Conservation (phyloP, 2,329 filamentous ascomycete species). For the Diaporthe citri region DNA sequence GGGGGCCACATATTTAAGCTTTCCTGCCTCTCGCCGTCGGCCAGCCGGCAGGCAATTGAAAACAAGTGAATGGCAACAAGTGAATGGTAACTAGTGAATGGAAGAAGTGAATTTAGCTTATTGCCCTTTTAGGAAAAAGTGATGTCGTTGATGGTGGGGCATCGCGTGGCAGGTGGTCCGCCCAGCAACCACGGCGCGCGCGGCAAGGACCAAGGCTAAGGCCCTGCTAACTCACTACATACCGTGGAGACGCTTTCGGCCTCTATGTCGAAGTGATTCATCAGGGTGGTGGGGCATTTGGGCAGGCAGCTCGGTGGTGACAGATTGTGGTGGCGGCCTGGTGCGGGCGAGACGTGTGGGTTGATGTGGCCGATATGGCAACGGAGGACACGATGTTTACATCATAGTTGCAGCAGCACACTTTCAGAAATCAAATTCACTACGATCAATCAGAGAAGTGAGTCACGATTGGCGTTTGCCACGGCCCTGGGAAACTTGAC, state of each 20-base stretch:
- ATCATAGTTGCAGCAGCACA: neutral
- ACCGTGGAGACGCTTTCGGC: neutral
- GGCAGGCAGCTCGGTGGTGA: neutral
- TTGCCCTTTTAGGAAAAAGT: neutral
- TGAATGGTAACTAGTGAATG: neutral
- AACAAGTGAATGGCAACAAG: neutral
- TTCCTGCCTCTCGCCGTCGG: neutral
- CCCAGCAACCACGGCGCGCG: neutral
- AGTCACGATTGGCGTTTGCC: neutral
- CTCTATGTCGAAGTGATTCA: neutral
- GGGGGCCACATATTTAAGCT: neutral
- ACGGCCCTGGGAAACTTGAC: neutral
- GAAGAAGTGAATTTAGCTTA: neutral
- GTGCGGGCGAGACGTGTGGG: neutral
- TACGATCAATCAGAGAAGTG: neutral
- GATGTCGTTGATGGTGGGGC: neutral
- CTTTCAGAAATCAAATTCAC: neutral
- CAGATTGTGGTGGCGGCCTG: neutral
- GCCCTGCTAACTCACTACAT: neutral
- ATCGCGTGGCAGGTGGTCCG: neutral
- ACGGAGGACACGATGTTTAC: rapidly evolving
- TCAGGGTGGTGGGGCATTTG: neutral
- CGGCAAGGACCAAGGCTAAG: neutral
- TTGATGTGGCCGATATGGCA: neutral
- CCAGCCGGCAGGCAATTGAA: no score